Conservation (phyloP, 2,329 filamentous ascomycete genomes). For the Magnaporthales sp. region DNA sequence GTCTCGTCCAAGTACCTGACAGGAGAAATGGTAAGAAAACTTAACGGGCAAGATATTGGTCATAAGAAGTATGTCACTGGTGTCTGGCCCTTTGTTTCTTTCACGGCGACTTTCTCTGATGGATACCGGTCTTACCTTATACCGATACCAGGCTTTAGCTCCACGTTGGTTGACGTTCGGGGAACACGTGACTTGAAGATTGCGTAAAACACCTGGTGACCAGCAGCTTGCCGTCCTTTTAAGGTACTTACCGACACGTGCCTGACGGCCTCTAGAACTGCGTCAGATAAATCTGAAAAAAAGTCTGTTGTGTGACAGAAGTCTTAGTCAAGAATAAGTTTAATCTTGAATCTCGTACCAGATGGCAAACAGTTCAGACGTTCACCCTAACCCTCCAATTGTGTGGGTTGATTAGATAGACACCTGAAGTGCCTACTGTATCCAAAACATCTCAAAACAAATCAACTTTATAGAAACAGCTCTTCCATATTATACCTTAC, state of each 20-base stretch:
- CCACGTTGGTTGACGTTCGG: background rate
- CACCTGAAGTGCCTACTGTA: background rate
- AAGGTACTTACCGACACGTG: background rate
- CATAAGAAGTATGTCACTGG: background rate
- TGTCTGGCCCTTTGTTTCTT: background rate
- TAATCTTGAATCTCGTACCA: background rate
- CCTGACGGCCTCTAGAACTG: background rate
- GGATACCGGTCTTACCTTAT: background rate
- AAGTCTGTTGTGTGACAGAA: background rate
- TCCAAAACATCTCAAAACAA: background rate
- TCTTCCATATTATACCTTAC: too few relatives aligned
- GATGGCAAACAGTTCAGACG: background rate
- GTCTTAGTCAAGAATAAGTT: background rate
- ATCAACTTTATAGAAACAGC: too few relatives aligned
- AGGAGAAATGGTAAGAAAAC: background rate
- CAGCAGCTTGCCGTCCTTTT: background rate
- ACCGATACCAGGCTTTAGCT: background rate
- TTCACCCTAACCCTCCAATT: background rate
- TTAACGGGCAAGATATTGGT: too few relatives aligned
- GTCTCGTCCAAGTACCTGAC: background rate
- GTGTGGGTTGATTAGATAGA: background rate
- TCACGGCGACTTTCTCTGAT: background rate
- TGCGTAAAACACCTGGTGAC: background rate
- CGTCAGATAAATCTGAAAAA: background rate
- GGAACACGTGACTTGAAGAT: background rate